A percentile compares a stretch with the other conserved stretches of the same genome.
Evolutionary conservation across 2,329 filamentous ascomycete genomes (phyloP).

Genomic region (Emergomyces orientalis): DNA sequence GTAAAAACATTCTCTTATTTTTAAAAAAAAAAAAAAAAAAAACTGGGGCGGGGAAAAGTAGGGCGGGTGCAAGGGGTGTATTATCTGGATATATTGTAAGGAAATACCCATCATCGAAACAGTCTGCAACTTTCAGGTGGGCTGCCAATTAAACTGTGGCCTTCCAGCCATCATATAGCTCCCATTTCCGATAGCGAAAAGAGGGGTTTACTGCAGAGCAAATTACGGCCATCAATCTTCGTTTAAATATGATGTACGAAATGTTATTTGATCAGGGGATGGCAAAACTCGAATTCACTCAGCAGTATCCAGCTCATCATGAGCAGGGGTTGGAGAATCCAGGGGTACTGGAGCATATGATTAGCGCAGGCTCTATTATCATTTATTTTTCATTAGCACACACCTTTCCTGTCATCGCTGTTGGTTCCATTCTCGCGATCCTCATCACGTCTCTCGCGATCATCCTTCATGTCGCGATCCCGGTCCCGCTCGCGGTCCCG

Average conservation of each 20-base stretch:
- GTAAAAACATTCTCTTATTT: neutral
- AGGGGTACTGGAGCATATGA: constrained; percentile 40
- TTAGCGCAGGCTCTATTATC: constrained; percentile 8
- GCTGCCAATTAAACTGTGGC: neutral
- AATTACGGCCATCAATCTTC: constrained; percentile 6
- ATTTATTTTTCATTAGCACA: constrained; percentile 24
- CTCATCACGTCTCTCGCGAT: constrained; percentile 60
- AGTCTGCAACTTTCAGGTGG: neutral
- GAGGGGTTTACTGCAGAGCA: neutral
- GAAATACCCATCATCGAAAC: constrained; percentile 3
- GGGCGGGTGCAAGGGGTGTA: neutral
- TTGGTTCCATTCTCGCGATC: constrained; percentile 69
- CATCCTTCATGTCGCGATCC: constrained; percentile 58
- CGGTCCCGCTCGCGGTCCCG: constrained; percentile 52
- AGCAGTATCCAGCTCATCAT: constrained; percentile 93
- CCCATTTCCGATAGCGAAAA: neutral
- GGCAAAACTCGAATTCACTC: constrained; percentile 47
- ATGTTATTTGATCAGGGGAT: constrained; percentile 8
- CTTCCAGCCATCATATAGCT: neutral
- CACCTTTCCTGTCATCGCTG: constrained; percentile 86
- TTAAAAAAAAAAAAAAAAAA: neutral
- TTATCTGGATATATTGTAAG: constrained; percentile 6
- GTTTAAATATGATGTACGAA: neutral
- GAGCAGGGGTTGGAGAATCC: constrained; percentile 71
- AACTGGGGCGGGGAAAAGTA: neutral